These are phyloP conservation scores for Murraya koenigii DNA, from an alignment of 345 rosid species.

Conservation along the genomic window DNA sequence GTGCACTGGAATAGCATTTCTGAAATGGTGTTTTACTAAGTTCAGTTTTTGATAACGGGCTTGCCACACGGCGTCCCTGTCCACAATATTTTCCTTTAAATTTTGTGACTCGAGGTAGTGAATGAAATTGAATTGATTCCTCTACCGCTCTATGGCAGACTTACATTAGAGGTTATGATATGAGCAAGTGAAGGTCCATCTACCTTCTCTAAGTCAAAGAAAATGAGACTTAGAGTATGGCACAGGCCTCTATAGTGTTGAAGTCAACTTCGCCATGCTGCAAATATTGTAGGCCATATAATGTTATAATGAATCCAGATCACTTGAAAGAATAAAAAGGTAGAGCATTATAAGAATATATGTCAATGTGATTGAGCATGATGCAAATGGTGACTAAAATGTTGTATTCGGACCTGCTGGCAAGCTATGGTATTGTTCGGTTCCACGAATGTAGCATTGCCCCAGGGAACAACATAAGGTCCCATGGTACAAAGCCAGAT, in stretches of 20 bases:
- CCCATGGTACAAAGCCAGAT: constrained; percentile 36
- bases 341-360: too few species aligned
- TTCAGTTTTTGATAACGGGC: constrained; percentile 20
- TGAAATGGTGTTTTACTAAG: constrained; percentile 25
- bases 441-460: constrained; percentile 21
- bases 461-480: constrained; percentile 31
- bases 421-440: constrained; percentile 20
- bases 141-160: constrained; percentile 23
- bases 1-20: constrained; percentile 38
- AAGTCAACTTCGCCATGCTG: constrained; percentile 76
- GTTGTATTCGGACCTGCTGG: constrained; percentile 38
- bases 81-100: neutral
- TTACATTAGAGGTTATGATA: neutral
- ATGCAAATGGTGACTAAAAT: neutral
- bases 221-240: constrained; percentile 22
- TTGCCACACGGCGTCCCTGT: constrained; percentile 22
- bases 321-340: neutral
- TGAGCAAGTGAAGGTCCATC: neutral
- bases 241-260: constrained; percentile 61
- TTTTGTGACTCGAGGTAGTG: constrained; percentile 25
- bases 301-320: neutral
- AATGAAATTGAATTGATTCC: constrained; percentile 46
- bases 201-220: too few species aligned
- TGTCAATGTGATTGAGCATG: neutral
- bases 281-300: neutral